These are phyloP conservation scores for Cajanus cajan DNA, from an alignment of 306 rosid species.

Conservation along the genomic window DNA sequence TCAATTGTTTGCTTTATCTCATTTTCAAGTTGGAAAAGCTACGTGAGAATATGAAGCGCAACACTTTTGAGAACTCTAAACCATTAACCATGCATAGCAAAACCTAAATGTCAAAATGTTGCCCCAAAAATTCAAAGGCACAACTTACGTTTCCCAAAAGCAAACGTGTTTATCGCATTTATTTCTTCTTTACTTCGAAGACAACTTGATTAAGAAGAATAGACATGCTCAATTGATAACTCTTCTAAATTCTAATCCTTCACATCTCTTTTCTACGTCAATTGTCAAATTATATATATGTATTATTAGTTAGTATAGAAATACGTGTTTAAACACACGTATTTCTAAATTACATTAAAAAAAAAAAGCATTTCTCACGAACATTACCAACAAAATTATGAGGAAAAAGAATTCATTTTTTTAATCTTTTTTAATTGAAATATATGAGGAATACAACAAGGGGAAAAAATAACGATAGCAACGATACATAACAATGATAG, in stretches of 20 bases:
- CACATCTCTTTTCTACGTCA: neutral
- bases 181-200: conserved; percentile 19
- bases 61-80: neutral
- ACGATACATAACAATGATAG: too few relatives aligned
- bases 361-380: neutral
- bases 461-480: neutral
- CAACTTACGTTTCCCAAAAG: neutral
- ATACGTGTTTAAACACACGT: neutral
- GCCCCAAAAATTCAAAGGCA: neutral
- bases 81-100: neutral
- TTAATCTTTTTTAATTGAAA: neutral
- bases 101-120: neutral
- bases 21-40: neutral
- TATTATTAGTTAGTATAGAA: too few relatives aligned
- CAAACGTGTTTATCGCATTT: conserved; percentile 1
- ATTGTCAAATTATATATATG: too few relatives aligned
- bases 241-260: neutral
- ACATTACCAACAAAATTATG: neutral
- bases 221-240: neutral
- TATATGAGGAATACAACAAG: too few relatives aligned
- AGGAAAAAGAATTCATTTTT: neutral
- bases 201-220: neutral
- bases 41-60: neutral
- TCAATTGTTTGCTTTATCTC: neutral
- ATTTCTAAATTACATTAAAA: neutral